A percentile compares a stretch with the other conserved stretches of the same genome.
phyloP scores from a whole-genome alignment of 23 red algal species.

The Pyropia haitanensis region DNA sequence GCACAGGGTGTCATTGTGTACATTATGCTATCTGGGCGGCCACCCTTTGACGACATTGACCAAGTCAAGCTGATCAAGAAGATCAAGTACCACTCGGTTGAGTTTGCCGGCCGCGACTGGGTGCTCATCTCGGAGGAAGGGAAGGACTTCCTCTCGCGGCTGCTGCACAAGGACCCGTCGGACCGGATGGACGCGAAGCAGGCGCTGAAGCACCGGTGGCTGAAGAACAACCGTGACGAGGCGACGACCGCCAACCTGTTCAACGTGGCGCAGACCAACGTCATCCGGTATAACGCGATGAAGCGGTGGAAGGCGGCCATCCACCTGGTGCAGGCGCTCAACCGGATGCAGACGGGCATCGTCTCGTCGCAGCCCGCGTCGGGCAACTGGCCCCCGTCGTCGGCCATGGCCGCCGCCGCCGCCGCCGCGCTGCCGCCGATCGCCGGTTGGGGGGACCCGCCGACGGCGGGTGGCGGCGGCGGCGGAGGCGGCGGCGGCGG shows the following conservation, averaged over 20 bases:
- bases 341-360: slow-evolving; percentile 43
- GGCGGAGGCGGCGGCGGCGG: no score
- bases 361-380: neutral
- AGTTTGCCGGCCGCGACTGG: slow-evolving; percentile 51
- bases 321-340: slow-evolving; percentile 49
- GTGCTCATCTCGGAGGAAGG: slow-evolving; percentile 37
- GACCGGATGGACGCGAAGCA: slow-evolving; percentile 65
- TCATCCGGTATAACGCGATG: slow-evolving; percentile 36
- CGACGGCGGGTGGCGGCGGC: no score
- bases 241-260: slow-evolving; percentile 40
- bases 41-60: slow-evolving; percentile 87
- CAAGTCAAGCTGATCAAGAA: slow-evolving; percentile 55
- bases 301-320: slow-evolving; percentile 55
- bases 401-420: no score
- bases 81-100: slow-evolving; percentile 67
- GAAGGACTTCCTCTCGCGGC: slow-evolving; percentile 40
- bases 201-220: slow-evolving; percentile 61
- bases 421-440: no score
- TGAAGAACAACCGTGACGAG: slow-evolving; percentile 26
- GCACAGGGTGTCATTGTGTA: slow-evolving; percentile 71
- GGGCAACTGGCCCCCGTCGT: no score
- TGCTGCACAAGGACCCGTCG: slow-evolving; percentile 63
- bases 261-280: slow-evolving; percentile 41
- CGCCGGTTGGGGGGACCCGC: no score
- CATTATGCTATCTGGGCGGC: slow-evolving; percentile 89